These are phyloP conservation scores for Ceratonia siliqua DNA, from an alignment of 306 rosid genomes.

Conservation along the genomic window DNA sequence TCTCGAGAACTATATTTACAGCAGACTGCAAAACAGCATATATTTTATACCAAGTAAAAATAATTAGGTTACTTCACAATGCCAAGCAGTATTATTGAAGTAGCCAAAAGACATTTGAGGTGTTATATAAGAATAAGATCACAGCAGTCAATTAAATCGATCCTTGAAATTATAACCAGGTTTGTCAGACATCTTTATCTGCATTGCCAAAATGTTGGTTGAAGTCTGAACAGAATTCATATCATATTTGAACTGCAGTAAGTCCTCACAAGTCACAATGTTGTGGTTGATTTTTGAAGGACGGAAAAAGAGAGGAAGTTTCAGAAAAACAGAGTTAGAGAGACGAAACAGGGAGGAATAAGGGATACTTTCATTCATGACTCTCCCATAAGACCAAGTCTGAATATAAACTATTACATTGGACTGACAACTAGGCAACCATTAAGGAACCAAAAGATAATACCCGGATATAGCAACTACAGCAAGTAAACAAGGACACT, in stretches of 20 bases:
- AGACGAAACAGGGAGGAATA: too few species aligned
- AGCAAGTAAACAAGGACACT: too few species aligned
- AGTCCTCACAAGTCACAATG: background rate
- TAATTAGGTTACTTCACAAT: conserved; percentile 13
- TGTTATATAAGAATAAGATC: background rate
- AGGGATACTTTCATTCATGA: too few species aligned
- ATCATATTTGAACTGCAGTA: background rate
- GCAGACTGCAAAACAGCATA: background rate
- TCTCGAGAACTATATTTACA: background rate
- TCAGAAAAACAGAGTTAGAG: too few species aligned
- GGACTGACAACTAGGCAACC: too few species aligned
- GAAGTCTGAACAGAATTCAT: conserved; percentile 6
- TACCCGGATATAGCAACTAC: too few species aligned
- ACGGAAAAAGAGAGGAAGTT: too few species aligned
- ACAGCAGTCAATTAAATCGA: background rate
- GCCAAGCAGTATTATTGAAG: background rate
- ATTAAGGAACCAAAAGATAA: too few species aligned
- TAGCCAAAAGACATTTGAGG: background rate
- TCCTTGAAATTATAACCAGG: background rate
- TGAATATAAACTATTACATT: too few species aligned
- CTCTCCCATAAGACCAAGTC: too few species aligned
- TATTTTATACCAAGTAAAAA: background rate
- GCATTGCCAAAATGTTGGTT: background rate
- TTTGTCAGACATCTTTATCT: background rate
- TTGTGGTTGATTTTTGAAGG: too few species aligned